phyloP scores from a whole-genome alignment of 1,284 basidiomycete genomes.

The Spongiforma sp. region DNA sequence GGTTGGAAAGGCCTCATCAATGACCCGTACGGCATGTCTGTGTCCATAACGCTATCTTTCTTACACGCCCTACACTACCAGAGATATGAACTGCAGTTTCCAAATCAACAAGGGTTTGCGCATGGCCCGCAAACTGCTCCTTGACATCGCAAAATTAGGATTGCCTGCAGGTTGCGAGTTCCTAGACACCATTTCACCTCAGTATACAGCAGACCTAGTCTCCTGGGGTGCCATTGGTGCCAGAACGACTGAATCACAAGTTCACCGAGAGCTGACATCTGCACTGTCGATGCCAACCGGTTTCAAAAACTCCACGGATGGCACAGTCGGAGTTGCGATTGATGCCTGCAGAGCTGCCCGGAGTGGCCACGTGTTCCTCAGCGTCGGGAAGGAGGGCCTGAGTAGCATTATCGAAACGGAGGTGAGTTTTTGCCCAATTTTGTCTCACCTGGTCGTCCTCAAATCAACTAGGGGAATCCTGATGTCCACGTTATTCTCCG shows the following conservation, averaged over 20 bases:
- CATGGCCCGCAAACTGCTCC: conserved; percentile 87
- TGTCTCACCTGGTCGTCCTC: conserved; percentile 11
- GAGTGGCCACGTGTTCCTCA: conserved; percentile 90
- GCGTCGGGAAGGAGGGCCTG: conserved; percentile 91
- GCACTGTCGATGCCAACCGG: conserved; percentile 91
- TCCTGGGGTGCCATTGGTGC: conserved; percentile 99
- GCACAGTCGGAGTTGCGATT: conserved; percentile 82
- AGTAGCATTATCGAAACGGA: conserved; percentile 92
- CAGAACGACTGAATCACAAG: conserved; percentile 95
- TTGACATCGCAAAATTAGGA: conserved; percentile 87
- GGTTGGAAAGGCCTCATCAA: conserved; percentile 99
- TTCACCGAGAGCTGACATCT: conserved; percentile 88
- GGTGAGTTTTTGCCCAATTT: conserved; percentile 43
- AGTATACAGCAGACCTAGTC: conserved; percentile 96
- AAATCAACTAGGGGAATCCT: conserved; percentile 70
- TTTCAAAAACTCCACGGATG: conserved; percentile 81
- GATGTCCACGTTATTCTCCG: conserved; percentile 94
- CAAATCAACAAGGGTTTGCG: conserved; percentile 97
- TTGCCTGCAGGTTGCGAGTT: conserved; percentile 91
- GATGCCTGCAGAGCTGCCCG: conserved; percentile 92
- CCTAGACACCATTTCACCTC: conserved; percentile 87
- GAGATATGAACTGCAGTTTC: conserved; percentile 82
- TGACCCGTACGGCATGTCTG: conserved; percentile 56
- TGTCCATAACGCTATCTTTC: neutral
- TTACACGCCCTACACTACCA: conserved; percentile 5